Evolutionary conservation across 164 flowering plant species (phyloP).

Genomic region (Nelumbo lutea): DNA sequence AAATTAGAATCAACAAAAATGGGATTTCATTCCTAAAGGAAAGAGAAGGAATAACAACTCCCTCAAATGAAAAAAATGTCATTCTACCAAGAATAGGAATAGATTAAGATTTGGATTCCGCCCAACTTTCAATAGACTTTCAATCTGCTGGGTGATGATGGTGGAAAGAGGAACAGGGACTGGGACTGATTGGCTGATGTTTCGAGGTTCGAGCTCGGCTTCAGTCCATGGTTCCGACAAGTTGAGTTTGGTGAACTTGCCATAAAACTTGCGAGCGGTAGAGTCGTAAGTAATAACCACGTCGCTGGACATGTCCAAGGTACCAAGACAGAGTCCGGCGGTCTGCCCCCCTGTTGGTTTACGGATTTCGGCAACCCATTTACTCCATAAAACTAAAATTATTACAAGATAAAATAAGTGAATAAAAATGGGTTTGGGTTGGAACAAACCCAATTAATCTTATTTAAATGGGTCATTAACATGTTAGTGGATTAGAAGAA

Average conservation of each 20-base stretch:
- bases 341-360: slow-evolving; percentile 52
- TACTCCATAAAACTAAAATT: slow-evolving; percentile 39
- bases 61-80: no score
- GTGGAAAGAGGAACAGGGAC: not conserved
- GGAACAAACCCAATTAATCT: no score
- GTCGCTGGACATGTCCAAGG: slow-evolving; percentile 52
- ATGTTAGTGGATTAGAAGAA: no score
- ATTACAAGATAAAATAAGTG: no score
- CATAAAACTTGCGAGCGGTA: slow-evolving; percentile 58
- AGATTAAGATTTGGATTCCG: not conserved
- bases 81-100: no score
- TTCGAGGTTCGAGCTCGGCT: not conserved
- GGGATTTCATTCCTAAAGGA: no score
- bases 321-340: slow-evolving; percentile 60
- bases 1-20: no score
- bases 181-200: not conserved
- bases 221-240: slow-evolving; percentile 20
- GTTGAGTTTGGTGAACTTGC: slow-evolving; percentile 54
- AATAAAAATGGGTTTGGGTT: no score
- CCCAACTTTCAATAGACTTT: not conserved
- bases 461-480: no score
- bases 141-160: not conserved
- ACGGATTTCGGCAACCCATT: slow-evolving; percentile 76
- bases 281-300: slow-evolving; percentile 62
- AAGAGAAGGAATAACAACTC: no score